These are phyloP conservation scores for Kalmanozyma brasiliensis DNA, from an alignment of 1,284 basidiomycete genomes.

Conservation along the genomic window DNA sequence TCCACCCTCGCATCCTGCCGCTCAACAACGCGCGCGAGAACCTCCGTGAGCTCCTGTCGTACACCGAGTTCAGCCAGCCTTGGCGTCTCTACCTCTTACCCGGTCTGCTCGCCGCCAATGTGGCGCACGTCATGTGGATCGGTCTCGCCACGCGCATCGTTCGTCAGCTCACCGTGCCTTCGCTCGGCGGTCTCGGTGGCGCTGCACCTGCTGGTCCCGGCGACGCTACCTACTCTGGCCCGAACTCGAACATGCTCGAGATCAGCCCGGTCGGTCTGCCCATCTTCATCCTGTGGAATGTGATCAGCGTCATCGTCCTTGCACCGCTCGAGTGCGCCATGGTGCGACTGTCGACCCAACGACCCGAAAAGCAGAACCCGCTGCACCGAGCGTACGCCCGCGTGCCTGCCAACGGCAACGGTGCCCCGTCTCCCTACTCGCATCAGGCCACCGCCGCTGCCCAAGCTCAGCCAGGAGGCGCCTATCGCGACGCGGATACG, in stretches of 20 bases:
- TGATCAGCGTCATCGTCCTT: conserved; percentile 51
- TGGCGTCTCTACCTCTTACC: conserved; percentile 63
- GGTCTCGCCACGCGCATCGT: conserved; percentile 54
- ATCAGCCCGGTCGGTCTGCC: conserved; percentile 51
- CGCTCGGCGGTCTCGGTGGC: conserved; percentile 46
- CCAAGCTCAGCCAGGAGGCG: conserved; percentile 38
- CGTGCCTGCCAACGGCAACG: conserved; percentile 17
- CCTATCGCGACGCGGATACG: conserved; percentile 26
- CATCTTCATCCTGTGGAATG: conserved; percentile 57
- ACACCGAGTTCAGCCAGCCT: conserved; percentile 57
- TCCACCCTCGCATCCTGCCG: conserved; percentile 58
- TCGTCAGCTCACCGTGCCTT: conserved; percentile 56
- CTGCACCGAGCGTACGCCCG: conserved; percentile 61
- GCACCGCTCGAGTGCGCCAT: conserved; percentile 64
- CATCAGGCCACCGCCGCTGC: conserved; percentile 57
- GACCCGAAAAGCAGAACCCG: conserved; percentile 62
- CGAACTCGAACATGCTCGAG: conserved; percentile 50
- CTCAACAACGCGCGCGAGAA: conserved; percentile 40
- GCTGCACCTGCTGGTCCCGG: conserved; percentile 41
- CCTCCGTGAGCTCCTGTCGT: conserved; percentile 57
- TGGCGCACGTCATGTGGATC: conserved; percentile 57
- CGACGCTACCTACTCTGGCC: conserved; percentile 54
- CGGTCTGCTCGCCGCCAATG: conserved; percentile 53
- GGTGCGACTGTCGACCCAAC: conserved; percentile 61
- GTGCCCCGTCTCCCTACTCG: conserved; percentile 47